A percentile compares a stretch with the other conserved stretches of the same genome.
These are phyloP conservation scores for Flaveria trinervia DNA, from an alignment of 129 eudicot genomes.

Conservation along the genomic window DNA sequence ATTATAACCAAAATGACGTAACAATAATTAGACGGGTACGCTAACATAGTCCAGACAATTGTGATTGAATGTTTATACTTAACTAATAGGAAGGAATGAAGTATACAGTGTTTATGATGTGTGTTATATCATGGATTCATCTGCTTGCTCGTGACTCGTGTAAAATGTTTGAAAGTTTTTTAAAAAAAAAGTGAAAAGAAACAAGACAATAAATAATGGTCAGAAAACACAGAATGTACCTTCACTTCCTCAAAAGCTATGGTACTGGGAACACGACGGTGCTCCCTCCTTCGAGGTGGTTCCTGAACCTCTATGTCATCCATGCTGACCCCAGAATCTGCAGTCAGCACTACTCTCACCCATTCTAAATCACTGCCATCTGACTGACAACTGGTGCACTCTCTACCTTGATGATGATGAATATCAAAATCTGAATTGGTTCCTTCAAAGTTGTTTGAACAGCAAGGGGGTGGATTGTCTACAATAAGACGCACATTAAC, in stretches of 20 bases:
- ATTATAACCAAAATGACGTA: background rate
- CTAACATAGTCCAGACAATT: conserved; percentile 18
- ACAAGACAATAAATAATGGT: background rate
- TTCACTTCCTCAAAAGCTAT: conserved; percentile 98
- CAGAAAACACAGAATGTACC: conserved; percentile 45
- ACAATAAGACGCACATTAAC: conserved; percentile 77
- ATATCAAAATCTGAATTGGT: conserved; percentile 40
- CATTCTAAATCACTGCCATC: conserved; percentile 51
- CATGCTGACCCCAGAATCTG: conserved; percentile 91
- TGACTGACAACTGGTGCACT: conserved; percentile 30
- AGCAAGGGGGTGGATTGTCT: conserved; percentile 49
- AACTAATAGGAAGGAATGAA: background rate
- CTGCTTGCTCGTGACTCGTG: conserved; percentile 11
- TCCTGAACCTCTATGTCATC: conserved; percentile 94
- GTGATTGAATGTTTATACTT: conserved; percentile 1
- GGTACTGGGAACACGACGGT: conserved; percentile 97
- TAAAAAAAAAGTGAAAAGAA: background rate
- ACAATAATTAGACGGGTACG: background rate
- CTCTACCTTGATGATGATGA: conserved; percentile 45
- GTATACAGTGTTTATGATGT: background rate
- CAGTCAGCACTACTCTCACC: conserved; percentile 85
- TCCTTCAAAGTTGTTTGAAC: conserved; percentile 35
- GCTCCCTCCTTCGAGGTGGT: conserved; percentile 84
- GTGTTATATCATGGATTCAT: conserved; percentile 2
- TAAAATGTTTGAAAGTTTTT: background rate